Evolutionary conservation across 1,284 basidiomycete species (phyloP), one percentile per base, ranked within the genome.

Genomic region (Pisolithus thermaeus): DNA sequence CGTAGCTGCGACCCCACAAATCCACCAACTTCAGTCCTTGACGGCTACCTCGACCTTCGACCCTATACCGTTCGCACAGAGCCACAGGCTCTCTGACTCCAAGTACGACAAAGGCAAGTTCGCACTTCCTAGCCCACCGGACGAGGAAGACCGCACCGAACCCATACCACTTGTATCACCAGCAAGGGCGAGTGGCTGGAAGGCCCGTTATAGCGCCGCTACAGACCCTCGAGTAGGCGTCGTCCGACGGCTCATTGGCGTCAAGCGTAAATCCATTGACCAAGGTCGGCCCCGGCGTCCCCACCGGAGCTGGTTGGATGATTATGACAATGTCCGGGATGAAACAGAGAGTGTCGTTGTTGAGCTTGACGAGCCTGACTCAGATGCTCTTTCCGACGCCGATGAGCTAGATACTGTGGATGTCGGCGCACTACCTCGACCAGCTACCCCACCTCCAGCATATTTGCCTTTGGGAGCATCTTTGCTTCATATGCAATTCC

Each of bases 61-160:
- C 30, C 78, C 88, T 0, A 83, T 91, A 30, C 78, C 80, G 0
- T 91, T 91, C 56, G 78, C 83, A 0, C 63, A 71, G 2, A 78
- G 74, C 35, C 84, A 90, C 60, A 71, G 74, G 22, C 53, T 72
- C 5, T 71, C 77, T 5, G 88, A 90, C 61, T 80, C 78, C 9
- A 90, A 90, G 66, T 90, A 91, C 62, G 73, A 76, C 3, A 59
- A 73, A 25, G 88, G 87, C 22, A 90, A 90, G 66, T 91, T 90
- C 62, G 78, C 84, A 5, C 66, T 88, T 41, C 79, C 83, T 2
- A 83, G 76, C 52, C 80, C 84, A 4, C 77, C 79, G 3, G 73
- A 77, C 44, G 79, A 82, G 47, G 68, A 72, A 48, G 74, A 75
- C 46, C 60, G 64, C 47, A 66, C 65, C 14, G 65, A 65, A 40